A percentile compares a stretch with the other conserved stretches of the same genome.
Conservation (phyloP, 1,139 yeast species). For the Taphrina betulina region DNA sequence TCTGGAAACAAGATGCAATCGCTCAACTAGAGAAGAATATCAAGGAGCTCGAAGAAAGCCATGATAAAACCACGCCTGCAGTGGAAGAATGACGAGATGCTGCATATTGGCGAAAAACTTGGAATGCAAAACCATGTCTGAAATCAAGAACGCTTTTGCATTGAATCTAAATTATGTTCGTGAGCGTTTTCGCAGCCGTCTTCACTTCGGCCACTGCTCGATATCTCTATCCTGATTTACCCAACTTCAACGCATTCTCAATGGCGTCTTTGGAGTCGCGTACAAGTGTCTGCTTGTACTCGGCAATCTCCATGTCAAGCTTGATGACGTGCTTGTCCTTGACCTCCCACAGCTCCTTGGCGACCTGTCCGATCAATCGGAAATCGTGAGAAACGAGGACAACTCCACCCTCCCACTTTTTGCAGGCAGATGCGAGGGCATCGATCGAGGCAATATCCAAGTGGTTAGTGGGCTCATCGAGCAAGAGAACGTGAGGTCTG, state of each 20-base stretch:
- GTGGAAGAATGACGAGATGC: no score
- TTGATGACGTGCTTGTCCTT: constrained; percentile 35
- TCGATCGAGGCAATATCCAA: constrained; percentile 97
- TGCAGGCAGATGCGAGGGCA: constrained; percentile 94
- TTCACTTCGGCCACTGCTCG: no score
- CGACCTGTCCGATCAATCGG: constrained; percentile 95
- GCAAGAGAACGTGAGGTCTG: constrained; percentile 85
- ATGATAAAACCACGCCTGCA: no score
- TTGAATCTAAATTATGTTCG: no score
- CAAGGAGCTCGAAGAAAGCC: neutral
- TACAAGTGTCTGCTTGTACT: constrained; percentile 35
- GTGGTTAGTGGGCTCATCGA: constrained; percentile 99
- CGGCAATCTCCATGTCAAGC: constrained; percentile 33
- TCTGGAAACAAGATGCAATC: constrained; percentile 2
- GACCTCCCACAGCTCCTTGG: constrained; percentile 60
- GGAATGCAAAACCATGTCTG: no score
- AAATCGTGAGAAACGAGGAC: constrained; percentile 98
- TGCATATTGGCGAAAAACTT: no score
- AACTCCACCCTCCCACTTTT: constrained; percentile 94
- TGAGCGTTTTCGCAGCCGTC: no score
- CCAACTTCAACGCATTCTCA: constrained; percentile 32
- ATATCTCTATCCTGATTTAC: no score
- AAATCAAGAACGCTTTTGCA: no score
- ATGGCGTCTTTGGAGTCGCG: constrained; percentile 32
- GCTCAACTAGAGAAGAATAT: constrained; percentile 1